Percentiles rank a stretch among this genome's conserved stretches.
These are phyloP conservation scores for Stropharia rugosoannulata DNA, from an alignment of 768 basidiomycete genomes.

Conservation along the genomic window DNA sequence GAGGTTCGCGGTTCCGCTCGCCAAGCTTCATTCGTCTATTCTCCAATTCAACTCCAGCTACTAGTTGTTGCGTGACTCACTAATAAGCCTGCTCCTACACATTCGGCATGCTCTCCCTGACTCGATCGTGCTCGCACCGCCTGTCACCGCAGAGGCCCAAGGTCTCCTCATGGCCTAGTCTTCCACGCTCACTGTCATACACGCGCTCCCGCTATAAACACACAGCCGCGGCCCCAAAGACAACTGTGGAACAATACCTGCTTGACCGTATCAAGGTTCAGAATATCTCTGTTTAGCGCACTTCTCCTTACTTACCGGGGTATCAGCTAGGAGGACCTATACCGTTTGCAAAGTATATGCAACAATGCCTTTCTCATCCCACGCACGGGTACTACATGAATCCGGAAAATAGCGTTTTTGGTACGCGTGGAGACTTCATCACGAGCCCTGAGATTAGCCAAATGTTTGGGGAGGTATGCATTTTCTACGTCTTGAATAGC, in stretches of 20 bases:
- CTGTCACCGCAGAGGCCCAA: neutral
- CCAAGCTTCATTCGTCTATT: neutral
- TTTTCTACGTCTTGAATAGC: neutral
- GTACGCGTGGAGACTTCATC: constrained; percentile 86
- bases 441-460: constrained; percentile 97
- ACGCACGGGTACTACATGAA: constrained; percentile 93
- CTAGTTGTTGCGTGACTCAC: neutral
- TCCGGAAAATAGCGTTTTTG: constrained; percentile 72
- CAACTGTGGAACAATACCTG: constrained; percentile 63
- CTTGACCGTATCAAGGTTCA: constrained; percentile 71
- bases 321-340: constrained; percentile 84
- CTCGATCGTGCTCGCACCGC: constrained; percentile 10
- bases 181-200: neutral
- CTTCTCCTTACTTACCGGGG: constrained; percentile 8
- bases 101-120: constrained; percentile 12
- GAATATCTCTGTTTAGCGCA: neutral
- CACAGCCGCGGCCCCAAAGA: constrained; percentile 19
- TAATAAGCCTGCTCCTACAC: neutral
- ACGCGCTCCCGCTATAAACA: constrained; percentile 7
- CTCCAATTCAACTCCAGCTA: neutral
- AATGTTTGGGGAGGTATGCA: constrained; percentile 89
- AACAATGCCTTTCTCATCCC: constrained; percentile 86
- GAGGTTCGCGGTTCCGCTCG: constrained; percentile 7
- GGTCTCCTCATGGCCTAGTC: neutral
- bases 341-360: constrained; percentile 88